Evolutionary conservation across 345 rosid species (phyloP), one percentile per base, ranked within the genome.

Genomic region (Boechera stricta): DNA sequence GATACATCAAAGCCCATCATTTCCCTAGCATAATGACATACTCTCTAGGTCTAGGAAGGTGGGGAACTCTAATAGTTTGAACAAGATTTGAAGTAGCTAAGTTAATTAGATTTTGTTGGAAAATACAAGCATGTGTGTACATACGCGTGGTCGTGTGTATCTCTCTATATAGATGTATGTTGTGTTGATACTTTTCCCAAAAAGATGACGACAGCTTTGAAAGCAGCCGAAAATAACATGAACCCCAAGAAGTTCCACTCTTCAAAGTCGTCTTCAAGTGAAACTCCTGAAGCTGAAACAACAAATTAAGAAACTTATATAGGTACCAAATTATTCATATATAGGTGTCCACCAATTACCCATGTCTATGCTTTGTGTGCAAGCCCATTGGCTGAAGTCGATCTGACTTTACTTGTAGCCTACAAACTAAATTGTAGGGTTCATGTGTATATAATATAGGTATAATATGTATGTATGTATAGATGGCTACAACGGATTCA

Each of bases 181-280:
- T 33, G 36, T 29, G 48, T 52, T 60, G 42, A 11, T 15, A 76
- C 21, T 21, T 60, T 49, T 12, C 29, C 12, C 26, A 63, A 7
- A 61, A 52, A 64, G 54, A 71, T 64, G 76, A 64, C 53, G 66
- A 48, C 66, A 64, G 66, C 61, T 35, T 70, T 71, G 60, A 48
- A 77, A 35, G 55, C 61, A 63, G 66, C 76, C 29, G 54, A 77
- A 54, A 64, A 26, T 71, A 71, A 55, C 36, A 71, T 64, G 71
- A 71, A 64, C 66, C 44, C 60, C 76, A 64, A 77, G 15, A 77
- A 70, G 36, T 64, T 71, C 53, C 21, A 77, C 54, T 71, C 67
- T 57, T 71, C 62, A 64, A 71, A 71, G 76, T 71, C 76, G 60
- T 77, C 61, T 77, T 56, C 77, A 71, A 77, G 61, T 71, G 76